phyloP scores from a whole-genome alignment of 257 asterid species.

The Voacanga thouarsii region DNA sequence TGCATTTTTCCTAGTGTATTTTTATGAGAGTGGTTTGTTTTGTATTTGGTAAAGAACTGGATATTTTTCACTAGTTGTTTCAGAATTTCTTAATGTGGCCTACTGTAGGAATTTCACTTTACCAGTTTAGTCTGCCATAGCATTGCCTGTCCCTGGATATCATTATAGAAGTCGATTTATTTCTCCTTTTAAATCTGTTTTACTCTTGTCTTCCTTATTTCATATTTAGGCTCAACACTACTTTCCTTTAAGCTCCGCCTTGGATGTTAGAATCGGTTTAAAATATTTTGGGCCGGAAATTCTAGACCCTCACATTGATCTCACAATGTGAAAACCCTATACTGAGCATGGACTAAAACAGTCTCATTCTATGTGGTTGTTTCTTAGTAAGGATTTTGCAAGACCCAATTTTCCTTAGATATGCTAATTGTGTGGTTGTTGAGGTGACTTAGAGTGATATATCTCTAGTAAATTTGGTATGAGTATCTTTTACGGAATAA shows the following conservation, averaged over 20 bases:
- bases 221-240: not conserved
- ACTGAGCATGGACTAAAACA: not conserved
- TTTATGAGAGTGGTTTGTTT: not conserved
- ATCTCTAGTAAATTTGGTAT: too few relatives aligned
- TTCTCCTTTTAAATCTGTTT: not conserved
- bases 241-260: not conserved
- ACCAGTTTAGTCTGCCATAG: not conserved
- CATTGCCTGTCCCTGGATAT: not conserved
- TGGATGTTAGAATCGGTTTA: not conserved
- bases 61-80: not conserved
- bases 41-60: constrained; percentile 2
- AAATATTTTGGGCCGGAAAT: not conserved
- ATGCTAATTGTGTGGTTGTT: too few relatives aligned
- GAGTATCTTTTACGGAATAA: too few relatives aligned
- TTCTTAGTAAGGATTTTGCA: too few relatives aligned
- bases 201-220: not conserved
- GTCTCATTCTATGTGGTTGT: too few relatives aligned
- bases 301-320: not conserved
- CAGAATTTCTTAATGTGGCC: not conserved
- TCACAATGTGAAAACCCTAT: not conserved
- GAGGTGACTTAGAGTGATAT: too few relatives aligned
- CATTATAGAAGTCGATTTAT: not conserved
- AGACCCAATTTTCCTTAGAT: too few relatives aligned
- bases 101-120: not conserved
- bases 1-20: not conserved